Conservation (phyloP, 2,329 filamentous ascomycete species). For the Aspergillus tanneri region DNA sequence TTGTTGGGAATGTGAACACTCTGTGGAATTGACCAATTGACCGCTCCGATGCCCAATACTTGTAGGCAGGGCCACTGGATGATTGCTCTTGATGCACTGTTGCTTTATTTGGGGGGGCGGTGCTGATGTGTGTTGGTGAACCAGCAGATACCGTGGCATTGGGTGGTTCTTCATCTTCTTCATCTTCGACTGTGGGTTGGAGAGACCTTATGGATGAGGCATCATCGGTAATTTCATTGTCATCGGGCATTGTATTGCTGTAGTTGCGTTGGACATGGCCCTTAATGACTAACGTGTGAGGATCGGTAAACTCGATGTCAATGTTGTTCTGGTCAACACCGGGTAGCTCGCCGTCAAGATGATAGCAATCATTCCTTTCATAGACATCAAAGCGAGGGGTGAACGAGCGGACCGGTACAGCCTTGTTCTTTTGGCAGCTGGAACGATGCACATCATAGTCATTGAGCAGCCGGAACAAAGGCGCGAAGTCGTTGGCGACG, state of each 20-base stretch:
- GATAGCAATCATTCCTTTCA: conserved; percentile 42
- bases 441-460: conserved; percentile 40
- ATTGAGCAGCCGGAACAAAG: conserved; percentile 46
- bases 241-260: conserved; percentile 5
- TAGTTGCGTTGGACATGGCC: conserved; percentile 41
- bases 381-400: conserved; percentile 46
- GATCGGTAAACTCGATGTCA: conserved; percentile 49
- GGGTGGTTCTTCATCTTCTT: conserved; percentile 36
- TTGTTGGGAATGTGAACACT: conserved; percentile 55
- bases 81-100: too few species aligned
- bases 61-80: conserved; percentile 32
- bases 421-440: conserved; percentile 17
- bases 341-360: conserved; percentile 48
- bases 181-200: conserved; percentile 57
- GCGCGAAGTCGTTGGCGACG: conserved; percentile 37
- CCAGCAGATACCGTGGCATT: conserved; percentile 15
- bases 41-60: conserved; percentile 60
- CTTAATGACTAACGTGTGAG: conserved; percentile 46
- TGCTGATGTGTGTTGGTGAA: conserved; percentile 19
- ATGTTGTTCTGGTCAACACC: conserved; percentile 45
- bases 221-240: conserved; percentile 21
- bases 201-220: conserved; percentile 30
- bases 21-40: conserved; percentile 58
- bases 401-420: conserved; percentile 32
- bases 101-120: too few species aligned